Evolutionary conservation across 192 early-diverging fungal genomes (phyloP).

Genomic region (Backusella tarrabulga): DNA sequence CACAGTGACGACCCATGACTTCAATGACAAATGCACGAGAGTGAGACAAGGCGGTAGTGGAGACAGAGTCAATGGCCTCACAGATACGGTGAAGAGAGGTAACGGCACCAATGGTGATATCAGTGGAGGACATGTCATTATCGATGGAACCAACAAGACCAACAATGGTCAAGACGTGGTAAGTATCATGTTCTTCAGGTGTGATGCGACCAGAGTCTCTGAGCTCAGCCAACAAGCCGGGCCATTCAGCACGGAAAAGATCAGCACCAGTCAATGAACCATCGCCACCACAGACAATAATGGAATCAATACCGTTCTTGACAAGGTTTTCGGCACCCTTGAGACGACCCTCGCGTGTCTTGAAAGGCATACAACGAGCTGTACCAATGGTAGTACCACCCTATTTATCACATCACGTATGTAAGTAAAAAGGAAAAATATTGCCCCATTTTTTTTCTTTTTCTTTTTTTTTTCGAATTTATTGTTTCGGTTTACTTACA

Average conservation of each 20-base stretch:
- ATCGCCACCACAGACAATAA: slow-evolving; percentile 96
- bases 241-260: slow-evolving; percentile 88
- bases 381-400: slow-evolving; percentile 97
- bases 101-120: slow-evolving; percentile 95
- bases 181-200: slow-evolving; percentile 53
- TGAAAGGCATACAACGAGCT: slow-evolving; percentile 86
- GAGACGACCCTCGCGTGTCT: slow-evolving; percentile 81
- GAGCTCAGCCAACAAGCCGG: slow-evolving; percentile 75
- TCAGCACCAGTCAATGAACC: slow-evolving; percentile 97
- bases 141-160: slow-evolving; percentile 97
- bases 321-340: slow-evolving; percentile 82
- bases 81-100: slow-evolving; percentile 95
- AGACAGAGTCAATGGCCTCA: slow-evolving; percentile 91
- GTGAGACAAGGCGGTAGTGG: slow-evolving; percentile 90
- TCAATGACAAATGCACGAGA: slow-evolving; percentile 97
- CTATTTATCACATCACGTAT: slow-evolving; percentile 22
- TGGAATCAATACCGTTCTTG: slow-evolving; percentile 88
- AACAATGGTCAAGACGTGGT: slow-evolving; percentile 84
- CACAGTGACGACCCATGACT: slow-evolving; percentile 98
- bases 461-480: not conserved
- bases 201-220: slow-evolving; percentile 58
- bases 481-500: slow-evolving; percentile 34
- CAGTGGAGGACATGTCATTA: slow-evolving; percentile 87
- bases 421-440: slow-evolving; percentile 9
- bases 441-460: not conserved